Percentiles rank a stretch among this genome's conserved stretches.
phyloP scores from a whole-genome alignment of 768 basidiomycete species.

The Leucocoprinus leucothites region DNA sequence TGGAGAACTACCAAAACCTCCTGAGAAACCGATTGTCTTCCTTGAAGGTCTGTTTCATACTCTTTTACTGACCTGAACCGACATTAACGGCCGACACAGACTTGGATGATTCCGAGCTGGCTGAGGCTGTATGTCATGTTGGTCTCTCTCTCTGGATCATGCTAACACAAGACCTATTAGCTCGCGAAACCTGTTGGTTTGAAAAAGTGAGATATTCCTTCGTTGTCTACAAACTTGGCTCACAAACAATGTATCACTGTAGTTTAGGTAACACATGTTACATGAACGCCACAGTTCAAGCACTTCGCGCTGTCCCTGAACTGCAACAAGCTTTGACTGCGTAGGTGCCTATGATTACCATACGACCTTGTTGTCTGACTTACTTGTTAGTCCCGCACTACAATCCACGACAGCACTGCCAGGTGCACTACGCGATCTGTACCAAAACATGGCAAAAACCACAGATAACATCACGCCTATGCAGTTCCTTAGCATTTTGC shows the following conservation, averaged over 20 bases:
- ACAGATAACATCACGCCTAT: constrained; percentile 73
- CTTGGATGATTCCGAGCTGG: constrained; percentile 80
- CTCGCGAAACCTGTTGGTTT: constrained; percentile 80
- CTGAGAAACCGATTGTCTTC: constrained; percentile 74
- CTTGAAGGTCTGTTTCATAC: constrained; percentile 60
- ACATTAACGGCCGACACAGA: constrained; percentile 39
- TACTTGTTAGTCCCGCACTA: constrained; percentile 27
- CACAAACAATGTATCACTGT: neutral
- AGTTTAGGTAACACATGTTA: constrained; percentile 95
- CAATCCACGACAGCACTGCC: constrained; percentile 41
- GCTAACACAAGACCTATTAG: constrained; percentile 31
- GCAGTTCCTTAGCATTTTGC: constrained; percentile 64
- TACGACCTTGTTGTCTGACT: neutral
- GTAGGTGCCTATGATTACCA: constrained; percentile 33
- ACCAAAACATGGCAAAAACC: constrained; percentile 68
- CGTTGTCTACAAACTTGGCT: neutral
- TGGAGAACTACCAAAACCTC: constrained; percentile 88
- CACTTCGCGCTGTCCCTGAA: constrained; percentile 90
- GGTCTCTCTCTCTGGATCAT: neutral
- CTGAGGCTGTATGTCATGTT: constrained; percentile 56
- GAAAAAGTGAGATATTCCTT: constrained; percentile 49
- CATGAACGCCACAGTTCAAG: constrained; percentile 94
- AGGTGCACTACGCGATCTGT: constrained; percentile 65
- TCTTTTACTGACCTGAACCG: neutral
- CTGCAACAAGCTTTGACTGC: constrained; percentile 67